Evolutionary conservation across 176 grass and related monocot species (phyloP), one percentile per base, ranked within the genome.

Genomic region (Aegilops sharonensis): DNA sequence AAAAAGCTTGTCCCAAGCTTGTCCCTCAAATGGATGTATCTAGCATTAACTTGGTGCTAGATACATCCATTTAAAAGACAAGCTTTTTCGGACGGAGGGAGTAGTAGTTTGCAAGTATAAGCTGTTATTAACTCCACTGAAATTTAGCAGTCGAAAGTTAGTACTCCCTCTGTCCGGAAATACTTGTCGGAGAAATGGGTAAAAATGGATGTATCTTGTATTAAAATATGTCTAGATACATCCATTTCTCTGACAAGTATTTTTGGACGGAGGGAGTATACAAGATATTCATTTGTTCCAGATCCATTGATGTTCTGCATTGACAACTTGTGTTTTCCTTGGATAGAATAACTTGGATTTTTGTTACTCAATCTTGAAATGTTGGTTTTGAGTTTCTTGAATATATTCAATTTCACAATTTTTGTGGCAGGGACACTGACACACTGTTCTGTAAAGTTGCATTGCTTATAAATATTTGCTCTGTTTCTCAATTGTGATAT

Each of bases 401-500:
- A 71, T 39, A 0, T 66, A 65, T 65, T 63, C 72, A 34, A 64
- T 72, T 36, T 34, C 9, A 14, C 30, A 75, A 65, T 64, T 17
- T 31, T 31, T 77, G 5, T 66, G 6, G 40, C 27, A 50, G 20
- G 12, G 61, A 50, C 45, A 77, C 12, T 77, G 83, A 20, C 48
- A 65, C 43, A 85, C 20, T 77, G 72, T 40, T 66, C 39, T 66
- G 14, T 57, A 21, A 60, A 72, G 10, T 82, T 31, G 14, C 0
- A 13, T 18, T 43, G 11, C 18, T 4, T 64, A 21, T 13, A 48
- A 65, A 50, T 45, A 74, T 40, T 23, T 4, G 0, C 25, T 64
- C 10, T 20, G 7, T 64, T 64, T 73, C 18, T 10, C 27, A 21
- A 59, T 79, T 83, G 13, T n/a, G 73, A 56, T 87, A 50, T 88